These are phyloP conservation scores for Russula olivacea DNA, from an alignment of 768 basidiomycete genomes.

Conservation along the genomic window DNA sequence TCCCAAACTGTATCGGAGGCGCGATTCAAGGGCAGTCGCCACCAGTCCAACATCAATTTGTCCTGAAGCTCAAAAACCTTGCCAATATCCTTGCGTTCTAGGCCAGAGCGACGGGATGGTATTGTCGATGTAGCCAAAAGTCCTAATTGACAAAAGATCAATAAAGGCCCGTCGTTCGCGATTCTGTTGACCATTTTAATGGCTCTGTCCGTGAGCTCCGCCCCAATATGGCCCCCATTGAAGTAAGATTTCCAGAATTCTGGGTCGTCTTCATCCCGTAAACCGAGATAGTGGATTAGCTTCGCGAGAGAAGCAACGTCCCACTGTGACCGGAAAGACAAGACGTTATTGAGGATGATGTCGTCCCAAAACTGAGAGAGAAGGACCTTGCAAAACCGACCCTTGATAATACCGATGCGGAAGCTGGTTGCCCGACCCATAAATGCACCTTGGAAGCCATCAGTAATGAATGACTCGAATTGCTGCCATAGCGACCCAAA, in stretches of 20 bases:
- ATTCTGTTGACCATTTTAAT: background rate
- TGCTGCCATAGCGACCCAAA: conserved; percentile 3
- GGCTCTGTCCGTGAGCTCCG: conserved; percentile 2
- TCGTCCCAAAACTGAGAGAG: background rate
- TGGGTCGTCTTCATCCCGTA: background rate
- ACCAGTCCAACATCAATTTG: background rate
- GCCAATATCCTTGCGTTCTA: background rate
- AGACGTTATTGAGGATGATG: background rate
- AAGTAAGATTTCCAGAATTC: conserved; percentile 4
- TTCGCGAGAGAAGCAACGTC: conserved; percentile 12
- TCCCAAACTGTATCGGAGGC: conserved; percentile 4
- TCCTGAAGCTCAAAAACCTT: background rate
- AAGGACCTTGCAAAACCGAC: conserved; percentile 1
- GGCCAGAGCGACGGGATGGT: background rate
- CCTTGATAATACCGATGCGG: conserved; percentile 1
- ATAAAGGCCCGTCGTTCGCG: conserved; percentile 3
- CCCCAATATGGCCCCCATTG: conserved; percentile 1
- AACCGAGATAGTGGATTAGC: background rate
- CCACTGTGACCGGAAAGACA: conserved; percentile 12
- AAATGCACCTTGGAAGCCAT: conserved; percentile 6
- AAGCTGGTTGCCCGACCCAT: background rate
- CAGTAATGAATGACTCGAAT: conserved; percentile 23
- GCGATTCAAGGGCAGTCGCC: background rate
- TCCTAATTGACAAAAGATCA: conserved; percentile 12
- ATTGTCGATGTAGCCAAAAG: background rate